phyloP scores from a whole-genome alignment of 805 yeast species.

The Yarrowia sp. region DNA sequence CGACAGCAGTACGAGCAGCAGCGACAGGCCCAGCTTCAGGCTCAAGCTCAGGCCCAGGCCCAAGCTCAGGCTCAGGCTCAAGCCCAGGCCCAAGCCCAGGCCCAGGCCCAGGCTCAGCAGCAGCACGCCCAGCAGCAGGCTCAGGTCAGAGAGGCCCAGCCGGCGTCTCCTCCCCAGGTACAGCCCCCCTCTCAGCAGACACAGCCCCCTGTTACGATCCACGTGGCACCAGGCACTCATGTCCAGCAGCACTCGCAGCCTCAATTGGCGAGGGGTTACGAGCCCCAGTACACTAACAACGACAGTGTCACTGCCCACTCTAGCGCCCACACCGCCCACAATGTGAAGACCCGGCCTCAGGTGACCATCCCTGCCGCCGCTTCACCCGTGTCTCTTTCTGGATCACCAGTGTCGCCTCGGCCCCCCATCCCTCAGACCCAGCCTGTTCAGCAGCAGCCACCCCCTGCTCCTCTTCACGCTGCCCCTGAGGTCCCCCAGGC shows the following conservation, averaged over 20 bases:
- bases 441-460: slow-evolving; percentile 6
- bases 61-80: slow-evolving; percentile 36
- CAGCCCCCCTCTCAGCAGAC: slow-evolving; percentile 41
- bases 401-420: slow-evolving; percentile 24
- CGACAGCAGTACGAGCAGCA: slow-evolving; percentile 20
- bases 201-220: slow-evolving; percentile 42
- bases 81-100: slow-evolving; percentile 41
- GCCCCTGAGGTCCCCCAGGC: slow-evolving; percentile 39
- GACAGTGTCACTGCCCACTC: slow-evolving; percentile 26
- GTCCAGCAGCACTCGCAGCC: slow-evolving; percentile 33
- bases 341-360: slow-evolving; percentile 38
- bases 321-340: slow-evolving; percentile 40
- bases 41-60: neutral
- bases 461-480: slow-evolving; percentile 35
- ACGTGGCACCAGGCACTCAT: slow-evolving; percentile 41
- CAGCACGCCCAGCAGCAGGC: slow-evolving; percentile 39
- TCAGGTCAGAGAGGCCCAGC: slow-evolving; percentile 41
- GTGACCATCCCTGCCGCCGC: slow-evolving; percentile 35
- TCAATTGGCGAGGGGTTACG: slow-evolving; percentile 37
- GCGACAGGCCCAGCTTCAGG: slow-evolving; percentile 38
- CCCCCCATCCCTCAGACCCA: slow-evolving; percentile 23
- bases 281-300: slow-evolving; percentile 41
- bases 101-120: slow-evolving; percentile 41
- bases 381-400: slow-evolving; percentile 11
- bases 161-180: slow-evolving; percentile 34